Percentiles rank a stretch among this genome's conserved stretches.
phyloP scores from a whole-genome alignment of 2,329 filamentous ascomycete species.

The Pestalotiopsis sp. region DNA sequence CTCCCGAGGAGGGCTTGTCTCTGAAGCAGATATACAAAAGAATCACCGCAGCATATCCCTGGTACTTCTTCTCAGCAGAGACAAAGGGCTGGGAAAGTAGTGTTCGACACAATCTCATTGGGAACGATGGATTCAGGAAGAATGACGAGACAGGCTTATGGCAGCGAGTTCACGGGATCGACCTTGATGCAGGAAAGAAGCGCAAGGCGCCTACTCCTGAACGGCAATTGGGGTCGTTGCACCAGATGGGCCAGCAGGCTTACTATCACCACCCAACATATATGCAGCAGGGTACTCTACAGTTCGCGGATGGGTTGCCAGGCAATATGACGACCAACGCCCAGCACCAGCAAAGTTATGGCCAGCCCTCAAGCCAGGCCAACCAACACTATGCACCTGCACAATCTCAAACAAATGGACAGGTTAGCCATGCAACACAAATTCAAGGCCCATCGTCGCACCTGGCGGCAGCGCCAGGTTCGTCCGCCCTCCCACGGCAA shows the following conservation, averaged over 20 bases:
- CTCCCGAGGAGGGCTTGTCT: constrained; percentile 53
- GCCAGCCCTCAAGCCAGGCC: constrained; percentile 18
- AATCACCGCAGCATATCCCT: constrained; percentile 58
- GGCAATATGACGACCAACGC: constrained; percentile 16
- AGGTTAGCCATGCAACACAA: background rate
- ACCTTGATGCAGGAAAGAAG: constrained; percentile 62
- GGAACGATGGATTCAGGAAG: constrained; percentile 61
- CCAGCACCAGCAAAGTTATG: constrained; percentile 24
- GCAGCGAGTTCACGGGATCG: constrained; percentile 57
- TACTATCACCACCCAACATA: constrained; percentile 32
- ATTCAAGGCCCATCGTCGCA: constrained; percentile 25
- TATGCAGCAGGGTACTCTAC: constrained; percentile 20
- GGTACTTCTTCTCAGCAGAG: constrained; percentile 59
- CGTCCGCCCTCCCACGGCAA: constrained; percentile 22
- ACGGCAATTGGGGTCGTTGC: constrained; percentile 31
- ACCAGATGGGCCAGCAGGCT: constrained; percentile 26
- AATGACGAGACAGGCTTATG: constrained; percentile 56
- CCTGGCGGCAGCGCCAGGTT: constrained; percentile 25
- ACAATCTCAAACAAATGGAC: background rate
- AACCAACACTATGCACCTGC: constrained; percentile 16
- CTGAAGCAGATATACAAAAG: constrained; percentile 65
- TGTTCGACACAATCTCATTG: constrained; percentile 64
- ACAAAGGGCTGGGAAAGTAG: constrained; percentile 68
- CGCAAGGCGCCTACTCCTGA: constrained; percentile 56
- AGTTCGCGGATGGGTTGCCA: constrained; percentile 23